Evolutionary conservation across 257 asterid species (phyloP).

Genomic region (Gentiana dahurica): DNA sequence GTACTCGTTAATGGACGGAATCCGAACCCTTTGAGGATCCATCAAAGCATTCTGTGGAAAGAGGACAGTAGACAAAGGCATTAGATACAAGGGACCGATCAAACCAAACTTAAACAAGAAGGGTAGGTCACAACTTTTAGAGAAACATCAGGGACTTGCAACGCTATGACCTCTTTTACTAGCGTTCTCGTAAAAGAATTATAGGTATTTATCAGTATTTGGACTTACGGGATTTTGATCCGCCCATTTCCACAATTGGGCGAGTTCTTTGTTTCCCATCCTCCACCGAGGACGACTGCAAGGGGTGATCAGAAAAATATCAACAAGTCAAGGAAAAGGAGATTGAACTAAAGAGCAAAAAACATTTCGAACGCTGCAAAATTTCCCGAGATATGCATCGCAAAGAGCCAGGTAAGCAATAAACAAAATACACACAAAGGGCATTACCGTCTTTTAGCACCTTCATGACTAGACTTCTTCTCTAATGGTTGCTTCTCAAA

Average conservation of each 20-base stretch:
- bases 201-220: not conserved
- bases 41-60: slow-evolving; percentile 70
- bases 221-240: slow-evolving; percentile 89
- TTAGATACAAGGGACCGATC: too few species aligned
- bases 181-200: too few species aligned
- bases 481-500: slow-evolving; percentile 77
- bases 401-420: not conserved
- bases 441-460: slow-evolving; percentile 21
- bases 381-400: too few species aligned
- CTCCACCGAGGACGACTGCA: slow-evolving; percentile 93
- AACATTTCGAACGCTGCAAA: too few species aligned
- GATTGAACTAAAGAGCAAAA: too few species aligned
- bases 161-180: too few species aligned
- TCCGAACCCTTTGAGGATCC: slow-evolving; percentile 77
- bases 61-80: not conserved
- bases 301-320: not conserved
- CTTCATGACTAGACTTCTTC: slow-evolving; percentile 63
- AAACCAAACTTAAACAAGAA: too few species aligned
- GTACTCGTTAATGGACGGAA: slow-evolving; percentile 73
- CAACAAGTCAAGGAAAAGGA: too few species aligned
- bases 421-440: not conserved
- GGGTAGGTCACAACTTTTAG: too few species aligned
- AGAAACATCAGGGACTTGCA: too few species aligned
- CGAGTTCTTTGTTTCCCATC: slow-evolving; percentile 88
- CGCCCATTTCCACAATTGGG: slow-evolving; percentile 96